Evolutionary conservation across 352 stramenopile genomes (phyloP).

Genomic region (Plasmopara viticola): DNA sequence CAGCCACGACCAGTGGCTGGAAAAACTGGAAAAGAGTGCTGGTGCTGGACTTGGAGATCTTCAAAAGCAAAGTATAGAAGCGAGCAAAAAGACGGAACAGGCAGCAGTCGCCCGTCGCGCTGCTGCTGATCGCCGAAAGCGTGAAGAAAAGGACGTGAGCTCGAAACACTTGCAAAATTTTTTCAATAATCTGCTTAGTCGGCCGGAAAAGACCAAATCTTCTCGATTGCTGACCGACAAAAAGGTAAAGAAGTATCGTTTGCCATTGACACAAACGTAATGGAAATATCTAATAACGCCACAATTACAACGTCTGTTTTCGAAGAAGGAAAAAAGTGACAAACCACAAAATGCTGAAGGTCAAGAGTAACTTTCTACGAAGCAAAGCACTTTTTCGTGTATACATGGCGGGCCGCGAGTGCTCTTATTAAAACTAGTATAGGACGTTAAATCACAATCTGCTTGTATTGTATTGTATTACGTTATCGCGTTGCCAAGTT

Average conservation of each 20-base stretch:
- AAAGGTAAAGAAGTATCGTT: slow-evolving; percentile 38
- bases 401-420: too few relatives aligned
- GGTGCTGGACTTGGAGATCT: slow-evolving; percentile 70
- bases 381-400: too few relatives aligned
- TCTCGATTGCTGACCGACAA: slow-evolving; percentile 48
- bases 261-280: slow-evolving; percentile 1
- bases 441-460: too few relatives aligned
- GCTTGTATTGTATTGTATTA: too few relatives aligned
- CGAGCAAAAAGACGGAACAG: slow-evolving; percentile 72
- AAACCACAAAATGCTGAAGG: slow-evolving; percentile 18
- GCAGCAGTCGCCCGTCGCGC: slow-evolving; percentile 57
- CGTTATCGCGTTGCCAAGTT: too few relatives aligned
- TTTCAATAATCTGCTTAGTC: slow-evolving; percentile 84
- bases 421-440: too few relatives aligned
- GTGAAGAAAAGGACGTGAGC: slow-evolving; percentile 58
- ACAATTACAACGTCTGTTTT: neutral
- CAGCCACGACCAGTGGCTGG: slow-evolving; percentile 65
- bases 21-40: slow-evolving; percentile 76
- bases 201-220: slow-evolving; percentile 77
- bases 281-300: neutral
- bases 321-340: slow-evolving; percentile 64
- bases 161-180: slow-evolving; percentile 84
- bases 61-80: slow-evolving; percentile 81
- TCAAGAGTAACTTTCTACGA: too few relatives aligned
- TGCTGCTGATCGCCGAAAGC: slow-evolving; percentile 65